Evolutionary conservation across 2,329 filamentous ascomycete species (phyloP), one percentile per base, ranked within the genome.

Genomic region (Metarhizium brunneum): DNA sequence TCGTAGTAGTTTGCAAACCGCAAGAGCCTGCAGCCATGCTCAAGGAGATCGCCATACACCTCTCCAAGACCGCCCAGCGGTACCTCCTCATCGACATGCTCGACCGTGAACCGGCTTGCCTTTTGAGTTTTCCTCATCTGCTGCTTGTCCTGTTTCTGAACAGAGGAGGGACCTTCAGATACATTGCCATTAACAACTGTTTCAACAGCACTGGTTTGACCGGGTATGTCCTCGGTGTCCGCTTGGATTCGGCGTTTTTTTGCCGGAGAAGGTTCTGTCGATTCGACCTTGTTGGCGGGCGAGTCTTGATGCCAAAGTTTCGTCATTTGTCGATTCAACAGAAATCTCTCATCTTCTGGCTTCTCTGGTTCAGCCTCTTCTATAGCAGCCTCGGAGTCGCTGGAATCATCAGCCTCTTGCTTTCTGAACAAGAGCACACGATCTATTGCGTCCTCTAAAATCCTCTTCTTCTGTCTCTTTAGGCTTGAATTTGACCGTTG

Each of bases 401-500:
- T 78, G 35, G 77, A 74, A 4, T 79, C 81, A 29, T 81, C 79
- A 14, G 76, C 69, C 57, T 85, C 80, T 61, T 89, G 83, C 60
- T 85, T 86, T 5, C 92, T 76, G 18, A 90, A 83, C 7, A 85
- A 81, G 16, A 96, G 73, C 0, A 92, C 90, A 7, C 90, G 79
- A 59, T 95, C 90, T 60, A 97, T 90, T 40, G 88, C 87, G 60
- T 94, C 88, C 68, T 96, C 89, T 1, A 97, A 73, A 0, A 87
- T 77, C 58, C 85, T 86, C 69, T 94, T 95, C 43, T 90, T 90
- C 61, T 88, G 84, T 25, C 94, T 79, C 59, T 88, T 90, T 25
- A 97, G 72, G 62, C 87, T 91, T 0, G 91, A 95, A 68, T 96
- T 96, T 14, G 91, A 96, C 52, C 77, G 75, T 63, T 91, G 89